Conservation (phyloP, 1,284 basidiomycete genomes). For the Sanghuangporus sanghuang region DNA sequence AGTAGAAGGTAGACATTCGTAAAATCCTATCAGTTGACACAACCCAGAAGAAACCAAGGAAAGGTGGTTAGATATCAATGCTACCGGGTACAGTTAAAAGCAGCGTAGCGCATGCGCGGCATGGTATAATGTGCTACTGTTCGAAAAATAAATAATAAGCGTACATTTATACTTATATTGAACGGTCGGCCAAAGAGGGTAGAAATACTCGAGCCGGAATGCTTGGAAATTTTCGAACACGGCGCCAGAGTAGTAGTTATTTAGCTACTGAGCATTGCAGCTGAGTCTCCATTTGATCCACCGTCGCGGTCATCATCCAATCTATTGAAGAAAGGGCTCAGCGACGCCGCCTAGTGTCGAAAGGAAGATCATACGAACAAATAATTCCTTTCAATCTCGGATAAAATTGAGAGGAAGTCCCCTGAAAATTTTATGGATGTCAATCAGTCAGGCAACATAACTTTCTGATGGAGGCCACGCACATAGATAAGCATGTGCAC, state of each 20-base stretch:
- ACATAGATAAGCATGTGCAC: conserved; percentile 78
- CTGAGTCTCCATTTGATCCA: conserved; percentile 51
- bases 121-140: neutral
- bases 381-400: conserved; percentile 85
- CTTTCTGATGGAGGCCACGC: conserved; percentile 27
- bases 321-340: conserved; percentile 32
- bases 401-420: conserved; percentile 86
- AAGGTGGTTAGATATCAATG: conserved; percentile 1
- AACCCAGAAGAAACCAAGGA: neutral
- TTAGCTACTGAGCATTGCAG: conserved; percentile 39
- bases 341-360: conserved; percentile 14
- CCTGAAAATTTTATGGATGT: conserved; percentile 37
- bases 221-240: neutral
- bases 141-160: neutral
- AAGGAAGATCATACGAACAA: conserved; percentile 42
- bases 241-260: neutral
- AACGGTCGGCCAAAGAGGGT: neutral
- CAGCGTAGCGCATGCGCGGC: neutral
- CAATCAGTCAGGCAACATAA: conserved; percentile 18
- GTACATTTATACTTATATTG: neutral
- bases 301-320: conserved; percentile 72
- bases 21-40: neutral
- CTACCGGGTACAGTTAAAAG: neutral
- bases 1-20: neutral
- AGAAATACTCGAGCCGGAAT: neutral